Evolutionary conservation across 805 yeast species (phyloP).

Genomic region (Pichia deserticola): DNA sequence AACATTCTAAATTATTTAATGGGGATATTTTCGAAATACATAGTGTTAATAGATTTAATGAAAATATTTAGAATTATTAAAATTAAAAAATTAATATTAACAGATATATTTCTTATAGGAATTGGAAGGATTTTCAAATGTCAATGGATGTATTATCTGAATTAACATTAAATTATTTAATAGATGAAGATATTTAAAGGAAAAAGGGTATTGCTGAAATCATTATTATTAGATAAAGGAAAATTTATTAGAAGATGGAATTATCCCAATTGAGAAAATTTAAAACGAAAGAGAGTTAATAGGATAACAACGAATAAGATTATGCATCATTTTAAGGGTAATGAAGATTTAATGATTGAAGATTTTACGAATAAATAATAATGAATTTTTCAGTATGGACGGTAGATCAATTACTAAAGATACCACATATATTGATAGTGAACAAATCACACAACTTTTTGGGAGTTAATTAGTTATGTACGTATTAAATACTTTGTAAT

Average conservation of each 20-base stretch:
- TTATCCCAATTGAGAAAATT: not conserved
- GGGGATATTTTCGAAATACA: not conserved
- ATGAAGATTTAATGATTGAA: not conserved
- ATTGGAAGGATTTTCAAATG: slow-evolving; percentile 1
- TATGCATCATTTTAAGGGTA: not conserved
- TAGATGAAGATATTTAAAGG: not conserved
- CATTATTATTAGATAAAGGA: slow-evolving; percentile 3
- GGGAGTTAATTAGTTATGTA: too few species aligned
- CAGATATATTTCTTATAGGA: slow-evolving; percentile 6
- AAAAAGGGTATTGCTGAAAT: not conserved
- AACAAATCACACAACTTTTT: not conserved
- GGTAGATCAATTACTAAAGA: not conserved
- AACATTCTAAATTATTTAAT: slow-evolving; percentile 1
- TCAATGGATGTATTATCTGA: not conserved
- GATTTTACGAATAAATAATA: slow-evolving; percentile 1
- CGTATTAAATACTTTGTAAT: too few species aligned
- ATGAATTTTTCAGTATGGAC: slow-evolving; percentile 5
- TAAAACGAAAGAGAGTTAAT: not conserved
- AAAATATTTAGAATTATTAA: not conserved
- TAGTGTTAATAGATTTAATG: not conserved
- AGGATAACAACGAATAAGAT: not conserved
- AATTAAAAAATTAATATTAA: not conserved
- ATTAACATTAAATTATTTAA: not conserved
- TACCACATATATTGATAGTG: not conserved
- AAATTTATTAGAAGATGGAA: slow-evolving; percentile 5